These are phyloP conservation scores for Dactylellina parvicollis DNA, from an alignment of 2,329 filamentous ascomycete genomes.

Conservation along the genomic window DNA sequence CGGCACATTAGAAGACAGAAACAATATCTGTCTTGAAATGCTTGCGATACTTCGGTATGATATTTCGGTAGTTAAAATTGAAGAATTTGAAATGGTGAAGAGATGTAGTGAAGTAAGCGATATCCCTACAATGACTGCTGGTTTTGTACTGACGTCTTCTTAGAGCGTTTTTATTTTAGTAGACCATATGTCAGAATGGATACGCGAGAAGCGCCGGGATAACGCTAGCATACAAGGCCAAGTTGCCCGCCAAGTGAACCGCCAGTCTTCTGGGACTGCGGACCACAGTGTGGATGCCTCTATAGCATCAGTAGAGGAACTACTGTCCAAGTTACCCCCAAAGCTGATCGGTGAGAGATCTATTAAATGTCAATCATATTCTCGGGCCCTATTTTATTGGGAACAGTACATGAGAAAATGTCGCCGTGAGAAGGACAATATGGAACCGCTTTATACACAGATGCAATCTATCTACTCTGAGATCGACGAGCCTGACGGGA, in stretches of 20 bases:
- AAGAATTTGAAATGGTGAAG: slow-evolving; percentile 78
- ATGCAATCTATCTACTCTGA: slow-evolving; percentile 95
- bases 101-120: slow-evolving; percentile 80
- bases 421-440: slow-evolving; percentile 65
- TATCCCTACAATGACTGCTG: background rate
- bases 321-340: slow-evolving; percentile 75
- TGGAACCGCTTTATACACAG: slow-evolving; percentile 75
- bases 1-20: slow-evolving; percentile 71
- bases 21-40: slow-evolving; percentile 77
- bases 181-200: slow-evolving; percentile 90
- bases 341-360: slow-evolving; percentile 82
- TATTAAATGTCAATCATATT: slow-evolving; percentile 92
- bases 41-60: slow-evolving; percentile 76
- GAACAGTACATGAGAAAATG: slow-evolving; percentile 82
- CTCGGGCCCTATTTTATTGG: slow-evolving; percentile 90
- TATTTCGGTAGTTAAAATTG: slow-evolving; percentile 66
- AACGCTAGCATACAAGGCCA: slow-evolving; percentile 61
- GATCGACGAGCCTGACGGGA: slow-evolving; percentile 96
- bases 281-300: slow-evolving; percentile 22
- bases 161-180: slow-evolving; percentile 75
- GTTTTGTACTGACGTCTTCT: background rate
- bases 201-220: slow-evolving; percentile 75
- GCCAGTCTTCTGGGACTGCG: slow-evolving; percentile 34
- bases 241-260: slow-evolving; percentile 52
- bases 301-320: slow-evolving; percentile 72